Base-by-base conservation (phyloP, 768 basidiomycete genomes). In the Leccinum broughii region DNA sequence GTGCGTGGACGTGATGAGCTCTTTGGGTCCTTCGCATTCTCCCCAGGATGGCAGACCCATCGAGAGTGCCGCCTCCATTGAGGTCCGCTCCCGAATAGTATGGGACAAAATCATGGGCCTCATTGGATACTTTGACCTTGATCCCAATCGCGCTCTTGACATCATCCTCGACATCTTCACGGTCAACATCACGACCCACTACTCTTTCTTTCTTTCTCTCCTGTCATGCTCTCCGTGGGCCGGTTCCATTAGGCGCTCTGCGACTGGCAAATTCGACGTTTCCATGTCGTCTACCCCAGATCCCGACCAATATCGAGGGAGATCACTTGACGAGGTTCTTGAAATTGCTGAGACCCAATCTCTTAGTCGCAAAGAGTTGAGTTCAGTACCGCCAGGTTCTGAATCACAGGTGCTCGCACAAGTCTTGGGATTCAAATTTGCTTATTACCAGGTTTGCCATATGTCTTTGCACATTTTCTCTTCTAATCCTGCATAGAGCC, bases 371-470 rank as follows among this genome's bases (percentile, higher is more conserved):
- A 62, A 60, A 14, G 57, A 54, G 4, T 50, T 64, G 56, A 24
- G 41, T 51, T 15, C 59, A 66, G 26, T 56, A 55, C 44, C 67
- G 56, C 66, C 69, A 14, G 65, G 68, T 4, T 68, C 70, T 28
- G 78, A 83, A 54, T 79, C 87, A 26, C 81, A 84, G 54, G 88
- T 92, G 22, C 76, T 92, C 58, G 88, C 93, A 14, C 95, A 99
- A 76, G 91, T 98, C 7, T 78, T 99, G 22, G 97, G 97, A n/a
- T 98, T 98, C 83, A 99, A 99, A 75, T 96, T 97, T 68, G 82
- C 84, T 9, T 87, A 89, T 71, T 95, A 96, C 74, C 89, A 95
- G 77, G 95, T 94, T 63, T 52, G 82, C 66, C 59, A 48, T 62
- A 50, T 28, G n/a, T 39, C 46, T 10, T 37, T 15, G 14, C 17